A percentile compares a stretch with the other conserved stretches of the same genome.
Conservation (phyloP, 768 basidiomycete species). For the Tulasnella sp. region DNA sequence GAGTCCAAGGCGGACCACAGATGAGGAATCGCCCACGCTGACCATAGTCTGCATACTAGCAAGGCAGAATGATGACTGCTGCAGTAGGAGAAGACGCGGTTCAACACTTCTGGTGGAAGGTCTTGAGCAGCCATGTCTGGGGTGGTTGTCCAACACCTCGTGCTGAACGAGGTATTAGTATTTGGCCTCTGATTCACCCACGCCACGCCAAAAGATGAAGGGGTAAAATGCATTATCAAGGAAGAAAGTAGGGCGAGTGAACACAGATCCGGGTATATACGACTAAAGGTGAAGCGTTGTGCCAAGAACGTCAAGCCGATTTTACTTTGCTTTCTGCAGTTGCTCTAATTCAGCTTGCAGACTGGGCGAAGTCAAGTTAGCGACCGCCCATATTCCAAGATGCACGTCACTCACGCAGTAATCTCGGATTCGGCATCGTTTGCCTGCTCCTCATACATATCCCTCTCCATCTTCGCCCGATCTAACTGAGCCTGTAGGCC, state of each 20-base stretch:
- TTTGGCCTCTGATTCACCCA: too few species aligned
- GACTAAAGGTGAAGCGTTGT: background rate
- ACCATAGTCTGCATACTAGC: background rate
- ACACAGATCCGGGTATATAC: background rate
- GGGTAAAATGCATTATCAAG: background rate
- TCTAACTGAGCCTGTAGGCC: constrained; percentile 50
- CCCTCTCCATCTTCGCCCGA: constrained; percentile 71
- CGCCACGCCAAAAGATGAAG: background rate
- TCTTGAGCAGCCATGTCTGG: background rate
- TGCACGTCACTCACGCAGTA: constrained; percentile 40
- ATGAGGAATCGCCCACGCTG: background rate
- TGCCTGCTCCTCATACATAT: constrained; percentile 66
- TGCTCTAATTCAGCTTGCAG: constrained; percentile 7
- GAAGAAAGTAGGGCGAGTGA: background rate
- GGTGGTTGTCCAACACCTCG: too few species aligned
- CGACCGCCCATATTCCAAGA: background rate
- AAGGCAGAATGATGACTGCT: background rate
- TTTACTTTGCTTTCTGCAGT: background rate
- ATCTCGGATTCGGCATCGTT: constrained; percentile 67
- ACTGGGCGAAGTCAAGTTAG: background rate
- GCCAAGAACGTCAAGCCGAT: background rate
- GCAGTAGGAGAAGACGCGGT: background rate
- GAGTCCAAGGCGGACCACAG: background rate
- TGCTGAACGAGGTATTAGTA: too few species aligned
- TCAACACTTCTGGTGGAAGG: background rate